Evolutionary conservation across 768 basidiomycete species (phyloP), one percentile per base, ranked within the genome.

Genomic region (Naganishia onofrii): DNA sequence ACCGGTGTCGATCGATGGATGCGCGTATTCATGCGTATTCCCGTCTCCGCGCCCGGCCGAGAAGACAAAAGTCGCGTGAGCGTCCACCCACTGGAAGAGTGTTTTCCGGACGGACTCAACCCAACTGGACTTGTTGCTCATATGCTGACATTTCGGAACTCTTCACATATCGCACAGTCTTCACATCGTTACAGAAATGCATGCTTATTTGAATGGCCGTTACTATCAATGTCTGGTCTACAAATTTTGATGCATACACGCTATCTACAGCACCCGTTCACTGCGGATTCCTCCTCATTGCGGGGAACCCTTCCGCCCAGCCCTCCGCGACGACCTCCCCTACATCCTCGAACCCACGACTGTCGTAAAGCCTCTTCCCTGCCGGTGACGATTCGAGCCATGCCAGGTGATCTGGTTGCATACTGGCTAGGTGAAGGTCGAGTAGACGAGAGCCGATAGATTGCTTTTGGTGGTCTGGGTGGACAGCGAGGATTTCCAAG

Each of bases 261-360:
- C 42, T 42, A 15, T 15, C 42, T 17, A 17, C 26, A 53, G 32
- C 23, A 26, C 15, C 60, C 38, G 36, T 29, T 63, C 60, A 42
- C 23, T 21, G 38, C 60, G 60, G 42, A 36, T 26, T 42, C 54
- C 70, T 66, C 26, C n/a, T 28, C 70, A 70, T 70, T 19, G 63
- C 70, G 19, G 70, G 70, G 32, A 70, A 70, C 7, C 64, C 70
- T n/a, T 57, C 70, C 28, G n/a, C 53, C 70, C 70, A 70, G 15
- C 70, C 70, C 28, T 66, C 64, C 23, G 70, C 70, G 8, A 52
- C 53, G 29, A 70, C 64, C 1, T 66, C 55, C 57, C 70, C 70
- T 0, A 66, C 56, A 57, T 66, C 64, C 64, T 66, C 70, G 46
- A 66, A 70, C 26, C 64, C 64, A 9, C 70, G 52, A 44, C 70